Conservation (phyloP, 2,329 filamentous ascomycete genomes). For the Pyrenophora tritici-repentis region DNA sequence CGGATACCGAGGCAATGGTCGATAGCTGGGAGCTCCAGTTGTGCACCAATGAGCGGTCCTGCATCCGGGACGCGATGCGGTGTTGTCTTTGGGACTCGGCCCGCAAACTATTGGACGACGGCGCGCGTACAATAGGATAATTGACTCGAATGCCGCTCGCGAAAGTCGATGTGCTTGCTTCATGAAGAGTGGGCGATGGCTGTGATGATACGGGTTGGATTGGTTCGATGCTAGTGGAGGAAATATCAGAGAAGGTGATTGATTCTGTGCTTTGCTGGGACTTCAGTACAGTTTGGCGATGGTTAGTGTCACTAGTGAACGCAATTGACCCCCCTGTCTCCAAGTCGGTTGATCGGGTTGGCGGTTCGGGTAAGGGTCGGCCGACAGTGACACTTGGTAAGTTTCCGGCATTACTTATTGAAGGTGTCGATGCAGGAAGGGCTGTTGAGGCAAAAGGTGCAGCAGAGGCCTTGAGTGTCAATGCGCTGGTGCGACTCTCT, state of each 20-base stretch:
- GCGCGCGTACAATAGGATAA: constrained; percentile 44
- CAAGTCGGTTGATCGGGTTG: constrained; percentile 34
- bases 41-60: constrained; percentile 42
- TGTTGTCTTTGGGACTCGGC: constrained; percentile 42
- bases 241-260: constrained; percentile 44
- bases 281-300: constrained; percentile 35
- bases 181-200: constrained; percentile 42
- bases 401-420: constrained; percentile 35
- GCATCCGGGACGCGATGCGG: constrained; percentile 47
- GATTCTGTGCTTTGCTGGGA: constrained; percentile 41
- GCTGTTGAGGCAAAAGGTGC: constrained; percentile 43
- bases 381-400: constrained; percentile 35
- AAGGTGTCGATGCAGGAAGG: constrained; percentile 30
- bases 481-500: constrained; percentile 40
- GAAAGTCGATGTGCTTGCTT: constrained; percentile 41
- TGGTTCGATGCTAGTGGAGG: constrained; percentile 41
- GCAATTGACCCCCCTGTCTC: constrained; percentile 40
- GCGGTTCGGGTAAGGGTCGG: constrained; percentile 28
- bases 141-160: constrained; percentile 43
- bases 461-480: constrained; percentile 44
- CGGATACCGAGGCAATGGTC: constrained; percentile 45
- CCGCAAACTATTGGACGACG: constrained; percentile 45
- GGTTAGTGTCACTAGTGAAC: constrained; percentile 38
- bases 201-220: constrained; percentile 30
- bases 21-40: constrained; percentile 50